A percentile compares a stretch with the other conserved stretches of the same genome.
Conservation (phyloP, 352 stramenopile species). For the Salisapilia sapeloensis region DNA sequence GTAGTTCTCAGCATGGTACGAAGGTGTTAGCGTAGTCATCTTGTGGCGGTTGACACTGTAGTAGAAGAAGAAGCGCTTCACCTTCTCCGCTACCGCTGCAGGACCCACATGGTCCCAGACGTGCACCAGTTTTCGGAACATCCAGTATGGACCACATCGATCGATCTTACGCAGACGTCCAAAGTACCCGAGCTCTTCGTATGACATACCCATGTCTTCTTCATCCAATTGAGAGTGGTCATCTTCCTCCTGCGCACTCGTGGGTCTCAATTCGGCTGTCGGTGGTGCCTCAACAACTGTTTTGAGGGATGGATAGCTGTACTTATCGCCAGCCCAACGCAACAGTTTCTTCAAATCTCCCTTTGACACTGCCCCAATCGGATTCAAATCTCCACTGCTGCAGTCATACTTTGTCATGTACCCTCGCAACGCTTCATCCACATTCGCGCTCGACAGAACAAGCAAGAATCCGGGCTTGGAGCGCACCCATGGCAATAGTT, state of each 20-base stretch:
- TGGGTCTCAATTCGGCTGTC: constrained; percentile 92
- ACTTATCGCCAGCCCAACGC: constrained; percentile 80
- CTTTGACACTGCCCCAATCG: constrained; percentile 94
- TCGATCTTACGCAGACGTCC: constrained; percentile 92
- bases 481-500: constrained; percentile 97
- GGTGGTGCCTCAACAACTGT: constrained; percentile 90
- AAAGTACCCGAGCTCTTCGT: constrained; percentile 94
- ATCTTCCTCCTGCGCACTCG: constrained; percentile 33
- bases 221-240: constrained; percentile 94
- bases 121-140: constrained; percentile 81
- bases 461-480: constrained; percentile 91
- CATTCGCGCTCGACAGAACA: constrained; percentile 95
- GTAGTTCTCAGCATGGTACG: constrained; percentile 98
- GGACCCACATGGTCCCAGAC: constrained; percentile 80
- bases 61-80: constrained; percentile 97
- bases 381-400: constrained; percentile 96
- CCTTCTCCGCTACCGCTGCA: constrained; percentile 63
- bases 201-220: constrained; percentile 99
- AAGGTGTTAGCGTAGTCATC: constrained; percentile 96
- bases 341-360: constrained; percentile 94
- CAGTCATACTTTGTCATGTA: constrained; percentile 99
- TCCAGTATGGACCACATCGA: constrained; percentile 89
- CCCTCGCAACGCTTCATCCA: constrained; percentile 94
- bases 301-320: constrained; percentile 82
- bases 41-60: constrained; percentile 98